Base-by-base conservation (phyloP, 1,284 basidiomycete genomes). In the Naganishia sp. region DNA sequence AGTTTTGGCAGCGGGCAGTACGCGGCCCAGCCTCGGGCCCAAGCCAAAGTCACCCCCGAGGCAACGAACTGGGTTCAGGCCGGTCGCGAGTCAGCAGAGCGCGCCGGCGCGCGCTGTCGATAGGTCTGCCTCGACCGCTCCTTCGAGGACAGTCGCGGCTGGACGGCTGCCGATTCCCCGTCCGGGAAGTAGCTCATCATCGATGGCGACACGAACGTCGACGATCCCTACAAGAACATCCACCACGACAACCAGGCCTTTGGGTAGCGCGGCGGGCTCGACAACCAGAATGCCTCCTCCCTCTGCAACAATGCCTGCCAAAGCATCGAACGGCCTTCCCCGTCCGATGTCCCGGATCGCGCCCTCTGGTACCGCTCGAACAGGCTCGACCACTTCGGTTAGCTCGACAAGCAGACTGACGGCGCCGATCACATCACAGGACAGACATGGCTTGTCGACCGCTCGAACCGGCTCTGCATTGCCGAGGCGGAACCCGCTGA, bases 51-150 rank as follows among this genome's bases (percentile, higher is more conserved):
- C 48, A 9, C 59, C 59, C 1, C 42, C 59, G 0, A 28, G 59
- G 21, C 25, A 43, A n/a, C 50, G 48, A 25, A 52, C 48, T 15
- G 48, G 59, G 28, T 61, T 61, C 21, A 36, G 48, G 42, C 59
- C 59, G n/a, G 42, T 42, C 18, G 1, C 45, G n/a, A 61, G 46
- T 61, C 59, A 28, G 23, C 48, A 55, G 53, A 42, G 50, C 18
- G 31, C 28, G 4, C 28, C 28, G 50, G 11, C 53, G 18, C 53
- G 53, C 36, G 33, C 36, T 23, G 33, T 33, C 28, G 53, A n/a
- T 13, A 39, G 36, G 36, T 13, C n/a, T n/a, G n/a, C 13, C 10
- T 9, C 13, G 36, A 39, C 36, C 36, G 36, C 36, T 39, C 36
- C 36, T 0, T 9, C 10, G 13, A 39, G 23, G 57, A 6, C 45